Evolutionary conservation across 2,329 filamentous ascomycete species (phyloP), one percentile per base, ranked within the genome.

Genomic region (Cercospora nicotianae): DNA sequence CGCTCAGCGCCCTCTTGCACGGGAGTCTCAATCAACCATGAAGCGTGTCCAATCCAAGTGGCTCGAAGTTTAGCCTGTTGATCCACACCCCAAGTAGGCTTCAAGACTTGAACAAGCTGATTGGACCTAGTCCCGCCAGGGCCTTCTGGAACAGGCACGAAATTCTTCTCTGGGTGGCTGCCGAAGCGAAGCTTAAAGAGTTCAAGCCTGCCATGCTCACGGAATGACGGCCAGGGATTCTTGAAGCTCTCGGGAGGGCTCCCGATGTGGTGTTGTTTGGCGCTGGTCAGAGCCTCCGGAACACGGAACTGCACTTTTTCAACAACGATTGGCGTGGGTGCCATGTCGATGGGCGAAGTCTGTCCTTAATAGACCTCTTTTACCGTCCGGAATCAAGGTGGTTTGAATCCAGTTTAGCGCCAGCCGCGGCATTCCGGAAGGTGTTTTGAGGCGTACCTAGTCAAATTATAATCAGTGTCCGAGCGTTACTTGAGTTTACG

Each of bases 1-100:
- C 83, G 75, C 30, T 71, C 65, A 13, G 67, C 72, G 9, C 76
- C 78, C 5, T 70, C 63, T 3, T 67, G 66, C 16, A 68, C 75
- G 3, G 79, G 75, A 5, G 80, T 81, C 69, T 85, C 83, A 18
- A 85, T 70, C 12, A 85, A 70, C 69, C 84, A 85, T 39, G 80
- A 81, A 1, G 84, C 83, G 75, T 86, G 84, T 0, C 84, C 84
- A 26, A 85, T 79, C 83, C 83, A 86, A 12, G 83, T 85, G 4
- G 82, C 82, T 70, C 82, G 82, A 23, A 82, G 69, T 16, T 67
- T 73, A 26, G 76, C 72, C 28, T 73, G 67, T 26, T 75, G 72
- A 6, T 71, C 68, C 5, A 10, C 30, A 10, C 75, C 79, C 77
- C 82, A 84, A 67, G 80, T 78, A 5, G 82, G 82, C 58, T 74